phyloP scores from a whole-genome alignment of 2,329 filamentous ascomycete species.

The Lecanoromycetidae sp. region DNA sequence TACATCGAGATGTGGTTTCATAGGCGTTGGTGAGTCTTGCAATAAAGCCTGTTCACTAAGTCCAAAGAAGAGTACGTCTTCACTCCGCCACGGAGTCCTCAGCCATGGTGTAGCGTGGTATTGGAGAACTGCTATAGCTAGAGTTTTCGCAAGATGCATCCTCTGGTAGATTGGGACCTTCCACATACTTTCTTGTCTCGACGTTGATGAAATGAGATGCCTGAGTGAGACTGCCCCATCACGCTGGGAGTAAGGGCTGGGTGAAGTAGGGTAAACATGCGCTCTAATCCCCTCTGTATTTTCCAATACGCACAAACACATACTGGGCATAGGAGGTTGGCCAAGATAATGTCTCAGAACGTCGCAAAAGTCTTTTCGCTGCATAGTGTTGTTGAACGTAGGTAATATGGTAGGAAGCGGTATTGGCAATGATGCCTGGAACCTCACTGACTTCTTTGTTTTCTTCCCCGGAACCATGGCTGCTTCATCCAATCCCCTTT shows the following conservation, averaged over 20 bases:
- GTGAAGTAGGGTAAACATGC: slow-evolving; percentile 3
- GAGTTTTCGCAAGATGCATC: slow-evolving; percentile 13
- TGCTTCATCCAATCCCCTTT: slow-evolving; percentile 1
- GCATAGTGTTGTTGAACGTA: background rate
- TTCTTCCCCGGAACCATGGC: background rate
- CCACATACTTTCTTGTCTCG: background rate
- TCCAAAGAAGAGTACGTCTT: slow-evolving; percentile 16
- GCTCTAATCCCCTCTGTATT: background rate
- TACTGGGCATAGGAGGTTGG: background rate
- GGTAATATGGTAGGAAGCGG: background rate
- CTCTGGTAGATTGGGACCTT: slow-evolving; percentile 9
- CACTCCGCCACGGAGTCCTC: slow-evolving; percentile 14
- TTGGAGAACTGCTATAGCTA: slow-evolving; percentile 18
- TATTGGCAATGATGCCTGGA: background rate
- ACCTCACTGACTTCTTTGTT: slow-evolving; percentile 7
- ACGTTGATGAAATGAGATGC: slow-evolving; percentile 1
- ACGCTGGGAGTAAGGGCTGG: background rate
- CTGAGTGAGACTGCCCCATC: slow-evolving; percentile 2
- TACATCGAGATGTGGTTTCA: slow-evolving; percentile 12
- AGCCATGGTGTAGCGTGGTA: slow-evolving; percentile 20
- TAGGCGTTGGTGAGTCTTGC: background rate
- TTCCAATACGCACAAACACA: slow-evolving; percentile 4
- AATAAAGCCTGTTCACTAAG: background rate
- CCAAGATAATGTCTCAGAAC: background rate
- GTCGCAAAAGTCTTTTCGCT: slow-evolving; percentile 14